A percentile compares a stretch with the other conserved stretches of the same genome.
Evolutionary conservation across 31 red algal genomes (phyloP).

Genomic region (Odonthalia washingtoniensis): DNA sequence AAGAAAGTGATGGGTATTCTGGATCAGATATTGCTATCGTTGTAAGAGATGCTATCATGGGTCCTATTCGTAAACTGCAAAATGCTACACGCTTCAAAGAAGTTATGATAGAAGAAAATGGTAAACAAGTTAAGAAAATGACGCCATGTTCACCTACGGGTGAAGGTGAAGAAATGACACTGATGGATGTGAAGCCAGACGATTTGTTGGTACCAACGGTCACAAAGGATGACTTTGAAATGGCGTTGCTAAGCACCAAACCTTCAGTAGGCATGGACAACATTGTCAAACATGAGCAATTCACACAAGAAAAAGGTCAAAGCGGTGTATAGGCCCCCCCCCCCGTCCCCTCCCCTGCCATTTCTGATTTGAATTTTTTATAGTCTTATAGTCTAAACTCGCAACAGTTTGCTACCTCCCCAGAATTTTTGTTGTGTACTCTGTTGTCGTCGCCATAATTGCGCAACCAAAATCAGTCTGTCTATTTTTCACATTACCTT

Average conservation of each 20-base stretch:
- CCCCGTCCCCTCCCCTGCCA: too few relatives aligned
- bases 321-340: conserved; percentile 96
- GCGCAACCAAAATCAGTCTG: too few relatives aligned
- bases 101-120: conserved; percentile 65
- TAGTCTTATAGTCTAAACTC: too few relatives aligned
- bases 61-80: conserved; percentile 91
- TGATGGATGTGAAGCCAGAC: conserved; percentile 80
- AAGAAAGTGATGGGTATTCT: conserved; percentile 83
- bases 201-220: conserved; percentile 91
- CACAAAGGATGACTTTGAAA: conserved; percentile 85
- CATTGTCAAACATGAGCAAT: conserved; percentile 81
- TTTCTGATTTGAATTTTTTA: too few relatives aligned
- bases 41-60: conserved; percentile 97
- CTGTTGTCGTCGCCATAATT: too few relatives aligned
- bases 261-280: conserved; percentile 92
- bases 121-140: conserved; percentile 46
- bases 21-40: conserved; percentile 92
- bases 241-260: conserved; percentile 82
- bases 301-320: conserved; percentile 96
- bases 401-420: too few relatives aligned
- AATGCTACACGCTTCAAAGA: conserved; percentile 84
- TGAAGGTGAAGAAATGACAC: conserved; percentile 78
- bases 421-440: too few relatives aligned
- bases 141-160: conserved; percentile 97
- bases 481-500: too few relatives aligned